These are phyloP conservation scores for Phycomyces nitens DNA, from an alignment of 192 early-diverging fungal species.

Conservation along the genomic window DNA sequence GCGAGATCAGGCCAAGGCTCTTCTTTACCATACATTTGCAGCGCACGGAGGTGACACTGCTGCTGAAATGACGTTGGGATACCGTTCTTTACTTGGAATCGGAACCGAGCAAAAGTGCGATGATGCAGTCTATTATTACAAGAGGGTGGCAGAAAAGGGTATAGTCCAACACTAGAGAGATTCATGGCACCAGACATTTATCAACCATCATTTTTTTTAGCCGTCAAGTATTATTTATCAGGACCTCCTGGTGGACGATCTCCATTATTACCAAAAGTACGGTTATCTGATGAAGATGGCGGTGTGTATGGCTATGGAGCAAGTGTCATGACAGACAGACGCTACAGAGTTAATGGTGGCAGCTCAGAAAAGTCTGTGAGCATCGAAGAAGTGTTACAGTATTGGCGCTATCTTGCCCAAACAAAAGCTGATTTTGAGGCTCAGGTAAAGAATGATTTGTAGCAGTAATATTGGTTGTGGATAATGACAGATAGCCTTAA, in stretches of 20 bases:
- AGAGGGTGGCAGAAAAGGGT: slow-evolving; percentile 76
- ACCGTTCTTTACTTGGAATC: slow-evolving; percentile 77
- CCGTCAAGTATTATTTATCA: slow-evolving; percentile 56
- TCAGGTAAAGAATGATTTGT: slow-evolving; percentile 35
- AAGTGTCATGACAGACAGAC: slow-evolving; percentile 39
- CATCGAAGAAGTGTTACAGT: slow-evolving; percentile 76
- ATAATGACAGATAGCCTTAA: background rate
- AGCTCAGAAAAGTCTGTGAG: slow-evolving; percentile 29
- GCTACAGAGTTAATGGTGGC: slow-evolving; percentile 26
- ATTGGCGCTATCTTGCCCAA: slow-evolving; percentile 68
- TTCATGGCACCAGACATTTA: too few relatives aligned
- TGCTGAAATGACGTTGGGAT: slow-evolving; percentile 83
- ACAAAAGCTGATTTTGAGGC: slow-evolving; percentile 51
- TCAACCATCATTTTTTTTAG: slow-evolving; percentile 39
- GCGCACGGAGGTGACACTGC: slow-evolving; percentile 67
- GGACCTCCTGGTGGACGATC: slow-evolving; percentile 84
- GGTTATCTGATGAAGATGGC: slow-evolving; percentile 73
- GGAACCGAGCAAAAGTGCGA: slow-evolving; percentile 76
- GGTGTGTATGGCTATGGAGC: slow-evolving; percentile 87
- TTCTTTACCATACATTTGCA: slow-evolving; percentile 80
- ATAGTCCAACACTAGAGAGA: slow-evolving; percentile 2
- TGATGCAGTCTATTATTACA: slow-evolving; percentile 76
- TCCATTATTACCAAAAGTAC: slow-evolving; percentile 61
- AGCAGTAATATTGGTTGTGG: background rate
- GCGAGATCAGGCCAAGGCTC: slow-evolving; percentile 68